phyloP scores from a whole-genome alignment of 2,329 filamentous ascomycete species.

The Hypoxylon sp. region DNA sequence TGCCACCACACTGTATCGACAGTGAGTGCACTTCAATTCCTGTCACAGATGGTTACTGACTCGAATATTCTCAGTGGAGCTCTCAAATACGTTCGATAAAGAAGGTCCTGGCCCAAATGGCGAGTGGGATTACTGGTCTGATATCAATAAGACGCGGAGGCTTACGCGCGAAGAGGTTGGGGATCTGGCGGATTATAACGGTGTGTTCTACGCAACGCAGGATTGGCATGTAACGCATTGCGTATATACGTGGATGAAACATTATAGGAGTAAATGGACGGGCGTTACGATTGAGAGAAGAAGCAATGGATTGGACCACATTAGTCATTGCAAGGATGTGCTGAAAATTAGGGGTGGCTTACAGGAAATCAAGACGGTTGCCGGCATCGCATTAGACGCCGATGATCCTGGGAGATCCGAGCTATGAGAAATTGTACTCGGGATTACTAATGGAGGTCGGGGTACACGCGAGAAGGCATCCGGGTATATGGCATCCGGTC shows the following conservation, averaged over 20 bases:
- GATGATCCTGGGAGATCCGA: neutral
- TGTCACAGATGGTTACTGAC: neutral
- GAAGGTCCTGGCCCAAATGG: neutral
- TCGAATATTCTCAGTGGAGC: neutral
- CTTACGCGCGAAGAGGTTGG: neutral
- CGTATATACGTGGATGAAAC: neutral
- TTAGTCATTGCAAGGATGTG: neutral
- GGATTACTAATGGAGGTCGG: neutral
- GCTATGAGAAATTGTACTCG: neutral
- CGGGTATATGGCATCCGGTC: neutral
- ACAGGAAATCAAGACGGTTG: conserved; percentile 1
- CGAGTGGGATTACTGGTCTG: neutral
- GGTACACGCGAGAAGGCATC: neutral
- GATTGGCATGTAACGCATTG: neutral
- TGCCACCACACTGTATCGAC: neutral
- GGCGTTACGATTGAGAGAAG: neutral
- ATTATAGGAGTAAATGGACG: neutral
- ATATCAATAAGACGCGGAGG: neutral
- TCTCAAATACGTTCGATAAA: neutral
- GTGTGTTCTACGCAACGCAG: neutral
- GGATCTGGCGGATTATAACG: neutral
- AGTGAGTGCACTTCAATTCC: neutral
- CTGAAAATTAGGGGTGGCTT: neutral
- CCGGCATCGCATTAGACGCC: neutral
- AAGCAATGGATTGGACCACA: neutral